Evolutionary conservation across 2,329 filamentous ascomycete genomes (phyloP).

Genomic region (Paraphaeosphaeria minitans): DNA sequence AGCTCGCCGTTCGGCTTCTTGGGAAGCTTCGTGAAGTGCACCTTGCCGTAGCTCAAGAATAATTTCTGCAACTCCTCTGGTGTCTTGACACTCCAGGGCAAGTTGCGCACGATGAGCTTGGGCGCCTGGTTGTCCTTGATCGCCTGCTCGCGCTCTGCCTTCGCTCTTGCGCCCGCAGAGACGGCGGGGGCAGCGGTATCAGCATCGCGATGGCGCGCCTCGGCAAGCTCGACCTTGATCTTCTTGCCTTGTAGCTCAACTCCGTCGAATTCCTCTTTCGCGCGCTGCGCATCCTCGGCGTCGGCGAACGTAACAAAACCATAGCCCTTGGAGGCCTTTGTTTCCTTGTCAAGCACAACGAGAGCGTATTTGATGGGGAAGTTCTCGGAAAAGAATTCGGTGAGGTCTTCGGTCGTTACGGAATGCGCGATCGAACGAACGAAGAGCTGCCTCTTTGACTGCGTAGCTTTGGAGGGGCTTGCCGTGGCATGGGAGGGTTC

Average conservation of each 20-base stretch:
- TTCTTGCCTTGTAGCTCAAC: slow-evolving; percentile 77
- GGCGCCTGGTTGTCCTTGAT: slow-evolving; percentile 71
- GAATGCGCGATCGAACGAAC: slow-evolving; percentile 81
- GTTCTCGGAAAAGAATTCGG: slow-evolving; percentile 89
- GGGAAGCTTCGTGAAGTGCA: slow-evolving; percentile 85
- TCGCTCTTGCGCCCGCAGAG: slow-evolving; percentile 58
- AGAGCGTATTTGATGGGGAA: slow-evolving; percentile 95
- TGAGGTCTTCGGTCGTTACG: slow-evolving; percentile 80
- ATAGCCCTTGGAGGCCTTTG: slow-evolving; percentile 87
- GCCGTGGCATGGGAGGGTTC: slow-evolving; percentile 18
- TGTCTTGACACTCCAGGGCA: slow-evolving; percentile 94
- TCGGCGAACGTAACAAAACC: slow-evolving; percentile 98
- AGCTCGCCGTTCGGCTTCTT: slow-evolving; percentile 71
- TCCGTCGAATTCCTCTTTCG: slow-evolving; percentile 80
- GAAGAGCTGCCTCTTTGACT: slow-evolving; percentile 68
- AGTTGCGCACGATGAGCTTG: slow-evolving; percentile 86
- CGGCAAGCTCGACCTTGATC: slow-evolving; percentile 85
- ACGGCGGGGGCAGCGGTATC: slow-evolving; percentile 39
- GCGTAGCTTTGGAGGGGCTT: slow-evolving; percentile 21
- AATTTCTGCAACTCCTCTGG: slow-evolving; percentile 77
- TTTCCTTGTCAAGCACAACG: slow-evolving; percentile 84
- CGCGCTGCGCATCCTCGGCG: slow-evolving; percentile 83
- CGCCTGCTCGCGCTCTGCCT: slow-evolving; percentile 70
- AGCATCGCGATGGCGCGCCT: slow-evolving; percentile 75
- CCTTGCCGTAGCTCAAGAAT: slow-evolving; percentile 88